Conservation (phyloP, 1,284 basidiomycete species). For the Leccinum subspadiceum region DNA sequence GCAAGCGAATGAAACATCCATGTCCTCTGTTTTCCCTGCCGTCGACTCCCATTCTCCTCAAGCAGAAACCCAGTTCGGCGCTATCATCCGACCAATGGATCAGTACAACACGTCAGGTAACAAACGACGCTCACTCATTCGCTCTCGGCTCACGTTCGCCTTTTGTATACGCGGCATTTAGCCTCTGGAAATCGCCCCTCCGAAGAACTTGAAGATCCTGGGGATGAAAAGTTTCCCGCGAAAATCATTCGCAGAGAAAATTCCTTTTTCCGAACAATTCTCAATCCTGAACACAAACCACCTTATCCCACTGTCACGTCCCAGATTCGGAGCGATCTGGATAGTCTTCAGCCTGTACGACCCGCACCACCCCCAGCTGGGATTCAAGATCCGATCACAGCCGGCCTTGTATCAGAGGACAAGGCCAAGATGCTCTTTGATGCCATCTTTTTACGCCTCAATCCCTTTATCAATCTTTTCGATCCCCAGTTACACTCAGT, state of each 20-base stretch:
- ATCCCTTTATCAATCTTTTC: constrained; percentile 83
- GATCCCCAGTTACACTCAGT: constrained; percentile 76
- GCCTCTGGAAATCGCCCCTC: constrained; percentile 43
- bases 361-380: constrained; percentile 38
- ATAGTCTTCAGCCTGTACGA: constrained; percentile 34
- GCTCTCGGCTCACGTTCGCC: constrained; percentile 16
- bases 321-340: constrained; percentile 27
- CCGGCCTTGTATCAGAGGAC: constrained; percentile 64
- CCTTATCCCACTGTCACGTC: constrained; percentile 31
- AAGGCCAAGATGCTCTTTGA: constrained; percentile 72
- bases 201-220: constrained; percentile 50
- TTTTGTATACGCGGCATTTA: constrained; percentile 29
- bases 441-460: constrained; percentile 72
- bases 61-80: constrained; percentile 30
- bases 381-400: constrained; percentile 63
- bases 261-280: constrained; percentile 77
- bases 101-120: constrained; percentile 38
- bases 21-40: constrained; percentile 33
- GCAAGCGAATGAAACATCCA: constrained; percentile 34
- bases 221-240: constrained; percentile 65
- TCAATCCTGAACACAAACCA: constrained; percentile 64
- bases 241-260: constrained; percentile 68
- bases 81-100: constrained; percentile 35
- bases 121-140: constrained; percentile 20
- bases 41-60: constrained; percentile 35